These are phyloP conservation scores for Diaporthe vexans DNA, from an alignment of 2,329 filamentous ascomycete genomes.

Conservation along the genomic window DNA sequence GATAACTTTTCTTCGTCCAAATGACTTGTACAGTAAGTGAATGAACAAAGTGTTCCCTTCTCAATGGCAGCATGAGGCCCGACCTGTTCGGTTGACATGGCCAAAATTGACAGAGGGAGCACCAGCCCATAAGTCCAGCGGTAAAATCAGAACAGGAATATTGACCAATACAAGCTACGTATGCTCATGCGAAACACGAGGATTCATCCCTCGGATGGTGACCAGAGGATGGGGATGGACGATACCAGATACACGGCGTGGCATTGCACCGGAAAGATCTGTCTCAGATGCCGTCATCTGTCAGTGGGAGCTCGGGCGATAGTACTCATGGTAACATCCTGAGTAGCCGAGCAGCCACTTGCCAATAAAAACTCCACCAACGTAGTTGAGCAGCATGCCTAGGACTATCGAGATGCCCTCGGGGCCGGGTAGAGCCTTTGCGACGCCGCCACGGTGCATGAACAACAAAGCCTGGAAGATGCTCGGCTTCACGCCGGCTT, in stretches of 20 bases:
- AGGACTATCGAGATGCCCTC: constrained; percentile 15
- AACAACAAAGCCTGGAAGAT: constrained; percentile 36
- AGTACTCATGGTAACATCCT: constrained; percentile 36
- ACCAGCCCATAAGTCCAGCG: too few species aligned
- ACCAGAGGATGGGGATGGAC: too few species aligned
- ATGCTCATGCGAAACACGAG: not conserved
- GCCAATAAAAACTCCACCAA: constrained; percentile 37
- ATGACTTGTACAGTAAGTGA: not conserved
- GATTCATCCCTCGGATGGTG: not conserved
- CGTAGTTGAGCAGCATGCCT: constrained; percentile 31
- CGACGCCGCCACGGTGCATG: constrained; percentile 39
- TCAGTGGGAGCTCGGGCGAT: constrained; percentile 3
- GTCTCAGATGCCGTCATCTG: not conserved
- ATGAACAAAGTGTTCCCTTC: not conserved
- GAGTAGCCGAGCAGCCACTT: constrained; percentile 36
- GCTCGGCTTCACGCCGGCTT: constrained; percentile 32
- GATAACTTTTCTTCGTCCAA: not conserved
- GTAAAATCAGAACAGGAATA: too few species aligned
- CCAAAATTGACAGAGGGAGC: not conserved
- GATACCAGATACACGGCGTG: not conserved
- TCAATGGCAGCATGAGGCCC: not conserved
- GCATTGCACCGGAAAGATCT: not conserved
- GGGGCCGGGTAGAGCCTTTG: constrained; percentile 34
- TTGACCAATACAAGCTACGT: too few species aligned
- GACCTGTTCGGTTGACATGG: not conserved